Conservation (phyloP, 2,329 filamentous ascomycete genomes). For the Talaromyces sp. region DNA sequence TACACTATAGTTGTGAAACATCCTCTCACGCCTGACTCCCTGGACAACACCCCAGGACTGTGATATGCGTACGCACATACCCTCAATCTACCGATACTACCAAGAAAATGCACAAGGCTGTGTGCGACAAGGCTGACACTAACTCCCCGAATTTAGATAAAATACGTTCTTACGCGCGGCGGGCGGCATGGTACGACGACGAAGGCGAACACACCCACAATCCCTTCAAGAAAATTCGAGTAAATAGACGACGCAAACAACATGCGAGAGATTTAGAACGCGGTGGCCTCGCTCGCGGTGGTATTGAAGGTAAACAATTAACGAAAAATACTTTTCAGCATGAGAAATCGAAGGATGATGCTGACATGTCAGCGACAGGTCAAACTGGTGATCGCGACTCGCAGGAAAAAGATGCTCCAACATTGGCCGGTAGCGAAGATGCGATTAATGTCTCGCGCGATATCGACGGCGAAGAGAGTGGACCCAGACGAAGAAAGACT, state of each 20-base stretch:
- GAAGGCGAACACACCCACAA: conserved; percentile 39
- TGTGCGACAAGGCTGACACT: neutral
- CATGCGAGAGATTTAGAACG: conserved; percentile 31
- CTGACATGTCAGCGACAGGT: conserved; percentile 19
- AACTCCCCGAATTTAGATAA: conserved; percentile 30
- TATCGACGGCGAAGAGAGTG: conserved; percentile 18
- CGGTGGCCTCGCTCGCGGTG: conserved; percentile 22
- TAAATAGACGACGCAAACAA: conserved; percentile 24
- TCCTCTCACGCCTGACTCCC: neutral
- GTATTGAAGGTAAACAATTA: conserved; percentile 25
- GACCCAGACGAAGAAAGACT: conserved; percentile 13
- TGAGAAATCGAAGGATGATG: conserved; percentile 26
- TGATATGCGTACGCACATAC: neutral
- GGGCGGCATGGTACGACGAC: conserved; percentile 40
- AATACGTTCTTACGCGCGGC: conserved; percentile 31
- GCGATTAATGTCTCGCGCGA: conserved; percentile 24
- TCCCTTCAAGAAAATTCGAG: conserved; percentile 41
- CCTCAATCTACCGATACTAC: neutral
- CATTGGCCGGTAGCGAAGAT: conserved; percentile 24
- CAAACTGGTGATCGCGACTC: neutral
- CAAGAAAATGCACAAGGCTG: neutral
- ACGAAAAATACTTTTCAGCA: conserved; percentile 21
- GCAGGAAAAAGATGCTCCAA: conserved; percentile 4
- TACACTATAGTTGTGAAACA: neutral
- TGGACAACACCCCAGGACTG: neutral